phyloP scores from a whole-genome alignment of 257 asterid genomes.

The Coffea eugenioides region DNA sequence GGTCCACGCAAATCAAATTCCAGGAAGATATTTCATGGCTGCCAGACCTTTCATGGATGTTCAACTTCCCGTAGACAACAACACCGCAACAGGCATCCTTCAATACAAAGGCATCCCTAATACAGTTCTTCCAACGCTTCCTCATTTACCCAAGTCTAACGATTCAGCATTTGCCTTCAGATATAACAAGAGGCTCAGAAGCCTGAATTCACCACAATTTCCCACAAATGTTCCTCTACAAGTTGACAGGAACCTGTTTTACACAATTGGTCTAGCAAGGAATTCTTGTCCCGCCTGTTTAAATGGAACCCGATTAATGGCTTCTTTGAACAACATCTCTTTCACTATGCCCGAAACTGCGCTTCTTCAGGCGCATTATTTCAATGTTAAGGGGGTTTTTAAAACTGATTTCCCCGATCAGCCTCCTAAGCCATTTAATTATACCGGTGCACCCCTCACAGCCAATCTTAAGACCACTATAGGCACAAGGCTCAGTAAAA shows the following conservation, averaged over 20 bases:
- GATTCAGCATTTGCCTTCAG: constrained; percentile 39
- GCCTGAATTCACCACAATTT: constrained; percentile 37
- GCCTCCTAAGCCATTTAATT: constrained; percentile 33
- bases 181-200: constrained; percentile 39
- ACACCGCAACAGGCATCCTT: constrained; percentile 51
- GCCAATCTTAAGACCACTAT: constrained; percentile 17
- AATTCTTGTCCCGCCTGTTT: constrained; percentile 47
- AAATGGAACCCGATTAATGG: constrained; percentile 35
- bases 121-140: constrained; percentile 32
- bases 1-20: constrained; percentile 36
- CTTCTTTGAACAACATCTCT: constrained; percentile 39
- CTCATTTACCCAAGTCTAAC: constrained; percentile 39
- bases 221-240: constrained; percentile 57
- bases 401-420: constrained; percentile 33
- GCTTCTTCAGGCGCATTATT: constrained; percentile 39
- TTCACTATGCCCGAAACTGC: constrained; percentile 26
- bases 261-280: constrained; percentile 48
- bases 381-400: constrained; percentile 22
- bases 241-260: constrained; percentile 46
- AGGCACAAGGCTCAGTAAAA: constrained; percentile 11
- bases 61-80: constrained; percentile 50
- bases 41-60: constrained; percentile 60
- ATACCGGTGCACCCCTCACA: constrained; percentile 64
- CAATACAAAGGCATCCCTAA: constrained; percentile 47
- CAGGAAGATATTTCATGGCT: constrained; percentile 38